Evolutionary conservation across 2,329 filamentous ascomycete species (phyloP).

Genomic region (Thermoascus crustaceus): DNA sequence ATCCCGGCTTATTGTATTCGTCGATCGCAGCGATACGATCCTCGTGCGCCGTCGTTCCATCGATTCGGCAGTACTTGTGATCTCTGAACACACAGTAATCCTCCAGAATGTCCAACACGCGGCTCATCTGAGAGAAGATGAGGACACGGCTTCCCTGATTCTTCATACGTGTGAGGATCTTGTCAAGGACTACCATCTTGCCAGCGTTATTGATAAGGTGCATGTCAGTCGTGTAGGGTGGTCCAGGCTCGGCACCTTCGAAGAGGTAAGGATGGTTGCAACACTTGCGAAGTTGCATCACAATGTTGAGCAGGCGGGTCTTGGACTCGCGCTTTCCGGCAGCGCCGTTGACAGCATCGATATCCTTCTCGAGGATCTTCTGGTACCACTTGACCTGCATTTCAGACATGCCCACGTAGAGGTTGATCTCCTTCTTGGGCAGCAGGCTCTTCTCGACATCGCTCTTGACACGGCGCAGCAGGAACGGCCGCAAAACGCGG

Average conservation of each 20-base stretch:
- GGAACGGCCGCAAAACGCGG: conserved; percentile 82
- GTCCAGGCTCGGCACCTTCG: conserved; percentile 92
- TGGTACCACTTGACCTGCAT: conserved; percentile 99
- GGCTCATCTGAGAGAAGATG: conserved; percentile 99
- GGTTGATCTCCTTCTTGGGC: conserved; percentile 93
- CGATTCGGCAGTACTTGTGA: conserved; percentile 94
- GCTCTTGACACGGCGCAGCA: conserved; percentile 90
- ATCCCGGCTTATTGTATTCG: conserved; percentile 92
- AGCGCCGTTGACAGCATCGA: conserved; percentile 95
- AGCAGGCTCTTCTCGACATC: conserved; percentile 97
- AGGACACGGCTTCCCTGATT: conserved; percentile 87
- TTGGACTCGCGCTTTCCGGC: conserved; percentile 96
- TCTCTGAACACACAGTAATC: conserved; percentile 96
- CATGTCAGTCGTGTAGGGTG: conserved; percentile 96
- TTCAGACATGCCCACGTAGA: conserved; percentile 97
- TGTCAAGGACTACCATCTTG: conserved; percentile 97
- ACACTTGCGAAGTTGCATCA: conserved; percentile 98
- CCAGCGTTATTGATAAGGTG: conserved; percentile 88
- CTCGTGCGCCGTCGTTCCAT: conserved; percentile 92
- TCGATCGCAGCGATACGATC: conserved; percentile 97
- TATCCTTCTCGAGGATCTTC: conserved; percentile 98
- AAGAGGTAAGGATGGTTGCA: conserved; percentile 98
- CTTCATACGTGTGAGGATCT: conserved; percentile 73
- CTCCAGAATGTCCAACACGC: conserved; percentile 90
- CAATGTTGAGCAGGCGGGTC: conserved; percentile 92